Evolutionary conservation across 306 rosid species (phyloP), one percentile per base, ranked within the genome.

Genomic region (Rubus idaeus): DNA sequence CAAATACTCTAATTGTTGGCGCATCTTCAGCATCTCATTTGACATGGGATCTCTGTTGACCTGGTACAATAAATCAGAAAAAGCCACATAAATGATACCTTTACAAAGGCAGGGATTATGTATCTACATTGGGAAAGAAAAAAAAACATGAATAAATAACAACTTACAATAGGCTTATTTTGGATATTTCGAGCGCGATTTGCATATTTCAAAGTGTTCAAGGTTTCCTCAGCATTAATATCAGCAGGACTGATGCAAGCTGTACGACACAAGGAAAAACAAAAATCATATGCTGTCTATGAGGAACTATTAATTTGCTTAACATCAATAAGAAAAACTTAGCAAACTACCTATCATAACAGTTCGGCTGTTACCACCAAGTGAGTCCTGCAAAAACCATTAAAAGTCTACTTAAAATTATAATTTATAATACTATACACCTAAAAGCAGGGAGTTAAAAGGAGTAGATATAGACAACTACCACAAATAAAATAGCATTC

Each of bases 231-330:
- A 30, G 97, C 98, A 82, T 96, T 96, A 80, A 96, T 96, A 81
- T 96, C 99, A 72, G 99, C 98, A 68, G 99, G 99, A 83, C 99
- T 96, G 78, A 93, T 91, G 88, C 99, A 96, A 78, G 99, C 99
- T 96, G 86, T 76, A 18, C 47, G 67, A 62, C n/a, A 74, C 57
- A 73, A 88, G 79, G 74, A 80, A 84, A 66, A 82, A 56, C 35
- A 79, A 66, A 68, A 44, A 65, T 5, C 14, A 65, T 7, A 21
- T 5, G 11, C 6, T 13, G 47, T n/a, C 30, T 30, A 45, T 23
- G 46, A 37, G 55, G 4, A 47, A 30, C 45, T 8, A 13, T 23
- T 46, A 56, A 21, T 37, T 40, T 44, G 7, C 16, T 41, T 26
- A 45, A n/a, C 18, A 64, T 3, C 45, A 45, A 63, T 47, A 52